A percentile compares a stretch with the other conserved stretches of the same genome.
Conservation (phyloP, 1,139 yeast genomes). For the Yamadazyma friedrichii region DNA sequence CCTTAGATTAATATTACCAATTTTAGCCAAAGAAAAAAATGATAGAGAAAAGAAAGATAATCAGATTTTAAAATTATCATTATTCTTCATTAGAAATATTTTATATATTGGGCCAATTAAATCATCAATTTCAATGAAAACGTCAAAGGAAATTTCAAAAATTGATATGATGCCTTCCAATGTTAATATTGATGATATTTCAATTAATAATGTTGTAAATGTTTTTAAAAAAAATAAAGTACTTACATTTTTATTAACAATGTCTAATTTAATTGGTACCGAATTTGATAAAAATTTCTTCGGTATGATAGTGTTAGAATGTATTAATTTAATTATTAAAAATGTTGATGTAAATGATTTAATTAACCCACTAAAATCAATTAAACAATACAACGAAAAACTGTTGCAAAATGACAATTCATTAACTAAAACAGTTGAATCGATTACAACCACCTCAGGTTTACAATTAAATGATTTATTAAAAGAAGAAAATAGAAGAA, state of each 20-base stretch:
- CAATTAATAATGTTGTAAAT: constrained; percentile 54
- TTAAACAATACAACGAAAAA: constrained; percentile 1
- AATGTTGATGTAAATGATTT: constrained; percentile 46
- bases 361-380: constrained; percentile 1
- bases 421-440: background rate
- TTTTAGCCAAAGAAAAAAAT: constrained; percentile 50
- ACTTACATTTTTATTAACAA: constrained; percentile 64
- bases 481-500: constrained; percentile 55
- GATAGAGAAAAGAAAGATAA: constrained; percentile 73
- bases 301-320: constrained; percentile 66
- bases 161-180: constrained; percentile 52
- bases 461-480: constrained; percentile 54
- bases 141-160: constrained; percentile 25
- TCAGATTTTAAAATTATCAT: constrained; percentile 67
- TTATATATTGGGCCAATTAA: constrained; percentile 72
- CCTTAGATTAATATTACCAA: constrained; percentile 66
- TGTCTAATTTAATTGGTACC: constrained; percentile 61
- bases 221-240: constrained; percentile 70
- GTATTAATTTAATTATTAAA: constrained; percentile 60
- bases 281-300: constrained; percentile 64
- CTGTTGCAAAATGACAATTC: constrained; percentile 3
- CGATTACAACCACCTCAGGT: constrained; percentile 24
- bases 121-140: constrained; percentile 34
- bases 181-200: constrained; percentile 63
- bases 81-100: constrained; percentile 74